A percentile compares a stretch with the other conserved stretches of the same genome.
These are phyloP conservation scores for Populus tremula DNA, from an alignment of 345 rosid species.

Conservation along the genomic window DNA sequence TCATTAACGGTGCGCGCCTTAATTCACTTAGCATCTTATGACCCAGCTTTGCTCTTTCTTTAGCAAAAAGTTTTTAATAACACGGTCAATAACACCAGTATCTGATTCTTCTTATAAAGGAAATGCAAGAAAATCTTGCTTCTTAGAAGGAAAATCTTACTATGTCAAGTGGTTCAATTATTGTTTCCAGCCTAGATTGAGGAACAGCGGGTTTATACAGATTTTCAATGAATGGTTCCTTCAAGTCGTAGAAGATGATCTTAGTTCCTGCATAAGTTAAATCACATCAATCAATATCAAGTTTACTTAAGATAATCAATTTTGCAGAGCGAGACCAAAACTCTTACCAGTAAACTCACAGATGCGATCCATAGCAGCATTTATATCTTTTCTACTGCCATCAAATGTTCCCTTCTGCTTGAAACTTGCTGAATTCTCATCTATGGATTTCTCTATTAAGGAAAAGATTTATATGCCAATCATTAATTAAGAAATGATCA, in stretches of 20 bases:
- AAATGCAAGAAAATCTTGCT: neutral
- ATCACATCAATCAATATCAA: slow-evolving; percentile 21
- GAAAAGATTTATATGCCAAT: slow-evolving; percentile 10
- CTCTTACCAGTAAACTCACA: slow-evolving; percentile 81
- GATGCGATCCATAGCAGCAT: slow-evolving; percentile 81
- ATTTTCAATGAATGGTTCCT: slow-evolving; percentile 79
- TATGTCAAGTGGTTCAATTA: slow-evolving; percentile 74
- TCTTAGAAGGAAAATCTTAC: slow-evolving; percentile 39
- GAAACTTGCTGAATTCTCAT: slow-evolving; percentile 63
- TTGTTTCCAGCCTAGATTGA: slow-evolving; percentile 72
- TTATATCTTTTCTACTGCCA: slow-evolving; percentile 83
- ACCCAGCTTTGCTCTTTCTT: too few species aligned
- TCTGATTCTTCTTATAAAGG: neutral
- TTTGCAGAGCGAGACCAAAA: slow-evolving; percentile 3
- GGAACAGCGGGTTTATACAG: slow-evolving; percentile 75
- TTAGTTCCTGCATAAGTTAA: slow-evolving; percentile 67
- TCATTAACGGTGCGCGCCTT: too few species aligned
- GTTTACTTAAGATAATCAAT: slow-evolving; percentile 5
- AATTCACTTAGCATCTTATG: too few species aligned
- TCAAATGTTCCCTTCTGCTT: slow-evolving; percentile 74
- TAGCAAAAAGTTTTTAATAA: too few species aligned
- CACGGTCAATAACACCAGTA: too few species aligned
- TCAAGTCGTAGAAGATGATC: slow-evolving; percentile 83
- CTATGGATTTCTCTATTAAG: slow-evolving; percentile 50
- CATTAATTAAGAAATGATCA: neutral